Conservation (phyloP, 2,329 filamentous ascomycete genomes). For the Aspergillus quadricinctus region DNA sequence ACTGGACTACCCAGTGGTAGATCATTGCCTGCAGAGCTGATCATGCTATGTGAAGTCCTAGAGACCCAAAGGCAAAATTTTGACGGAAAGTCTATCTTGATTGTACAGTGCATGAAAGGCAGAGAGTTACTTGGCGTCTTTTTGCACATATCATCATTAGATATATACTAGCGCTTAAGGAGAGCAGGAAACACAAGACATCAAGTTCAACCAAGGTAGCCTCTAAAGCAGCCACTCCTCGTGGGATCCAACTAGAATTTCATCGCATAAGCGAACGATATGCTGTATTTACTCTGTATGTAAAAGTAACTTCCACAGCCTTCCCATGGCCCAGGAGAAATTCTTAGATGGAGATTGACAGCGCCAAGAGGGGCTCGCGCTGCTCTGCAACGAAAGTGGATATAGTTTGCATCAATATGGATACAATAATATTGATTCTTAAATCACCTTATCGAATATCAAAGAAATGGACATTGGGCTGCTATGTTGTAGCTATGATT, state of each 20-base stretch:
- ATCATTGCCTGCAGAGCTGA: not conserved
- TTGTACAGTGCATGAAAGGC: too few species aligned
- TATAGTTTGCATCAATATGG: not conserved
- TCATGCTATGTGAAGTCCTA: too few species aligned
- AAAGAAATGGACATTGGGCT: not conserved
- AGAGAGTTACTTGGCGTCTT: not conserved
- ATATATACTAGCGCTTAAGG: not conserved
- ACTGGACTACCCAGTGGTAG: not conserved
- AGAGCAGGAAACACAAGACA: not conserved
- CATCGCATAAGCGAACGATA: conserved; percentile 11
- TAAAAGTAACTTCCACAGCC: not conserved
- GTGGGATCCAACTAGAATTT: conserved; percentile 14
- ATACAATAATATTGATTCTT: not conserved
- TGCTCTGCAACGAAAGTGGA: not conserved
- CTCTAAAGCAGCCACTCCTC: conserved; percentile 16
- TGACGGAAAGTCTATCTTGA: too few species aligned
- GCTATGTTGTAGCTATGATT: not conserved
- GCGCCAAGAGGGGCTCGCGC: too few species aligned
- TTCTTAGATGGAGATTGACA: not conserved
- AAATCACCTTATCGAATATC: not conserved
- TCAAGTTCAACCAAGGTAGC: conserved; percentile 6
- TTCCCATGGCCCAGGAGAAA: not conserved
- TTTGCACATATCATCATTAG: too few species aligned
- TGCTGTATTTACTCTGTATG: not conserved
- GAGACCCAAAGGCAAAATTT: too few species aligned